These are phyloP conservation scores for Aspergillus spinulosporus DNA, from an alignment of 2,329 filamentous ascomycete species.

Conservation along the genomic window DNA sequence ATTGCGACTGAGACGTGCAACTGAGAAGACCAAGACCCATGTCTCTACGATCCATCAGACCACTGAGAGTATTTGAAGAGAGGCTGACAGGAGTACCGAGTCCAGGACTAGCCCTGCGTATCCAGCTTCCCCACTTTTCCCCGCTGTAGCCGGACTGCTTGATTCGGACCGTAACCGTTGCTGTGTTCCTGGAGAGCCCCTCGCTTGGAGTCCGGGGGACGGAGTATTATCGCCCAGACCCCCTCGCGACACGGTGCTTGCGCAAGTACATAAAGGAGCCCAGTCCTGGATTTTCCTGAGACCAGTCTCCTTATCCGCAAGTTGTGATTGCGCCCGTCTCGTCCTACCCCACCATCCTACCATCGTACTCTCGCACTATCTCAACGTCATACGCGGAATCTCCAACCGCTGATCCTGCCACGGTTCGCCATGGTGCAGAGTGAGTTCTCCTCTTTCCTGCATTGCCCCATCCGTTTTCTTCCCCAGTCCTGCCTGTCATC, in stretches of 20 bases:
- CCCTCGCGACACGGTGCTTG: not conserved
- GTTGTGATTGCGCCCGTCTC: constrained; percentile 4
- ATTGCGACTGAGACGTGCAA: not conserved
- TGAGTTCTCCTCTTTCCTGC: constrained; percentile 25
- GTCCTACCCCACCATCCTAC: constrained; percentile 10
- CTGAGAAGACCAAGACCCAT: not conserved
- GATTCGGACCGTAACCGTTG: constrained; percentile 16
- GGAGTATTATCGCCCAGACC: constrained; percentile 15
- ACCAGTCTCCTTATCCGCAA: not conserved
- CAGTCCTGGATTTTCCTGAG: not conserved
- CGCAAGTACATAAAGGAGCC: constrained; percentile 16
- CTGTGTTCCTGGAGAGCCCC: constrained; percentile 10
- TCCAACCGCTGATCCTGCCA: constrained; percentile 16
- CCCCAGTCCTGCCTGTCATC: not conserved
- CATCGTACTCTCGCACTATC: too few species aligned
- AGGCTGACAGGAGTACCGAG: not conserved
- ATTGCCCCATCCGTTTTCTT: not conserved
- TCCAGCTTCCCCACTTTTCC: constrained; percentile 32
- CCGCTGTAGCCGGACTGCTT: constrained; percentile 24
- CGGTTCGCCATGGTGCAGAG: constrained; percentile 37
- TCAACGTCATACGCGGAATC: constrained; percentile 17
- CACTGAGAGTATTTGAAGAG: not conserved
- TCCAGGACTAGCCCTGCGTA: not conserved
- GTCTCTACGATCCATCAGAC: too few species aligned
- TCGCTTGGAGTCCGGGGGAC: constrained; percentile 4